Percentiles rank a stretch among this genome's conserved stretches.
Evolutionary conservation across 1,284 basidiomycete species (phyloP).

Genomic region (Golubevia pallescens): DNA sequence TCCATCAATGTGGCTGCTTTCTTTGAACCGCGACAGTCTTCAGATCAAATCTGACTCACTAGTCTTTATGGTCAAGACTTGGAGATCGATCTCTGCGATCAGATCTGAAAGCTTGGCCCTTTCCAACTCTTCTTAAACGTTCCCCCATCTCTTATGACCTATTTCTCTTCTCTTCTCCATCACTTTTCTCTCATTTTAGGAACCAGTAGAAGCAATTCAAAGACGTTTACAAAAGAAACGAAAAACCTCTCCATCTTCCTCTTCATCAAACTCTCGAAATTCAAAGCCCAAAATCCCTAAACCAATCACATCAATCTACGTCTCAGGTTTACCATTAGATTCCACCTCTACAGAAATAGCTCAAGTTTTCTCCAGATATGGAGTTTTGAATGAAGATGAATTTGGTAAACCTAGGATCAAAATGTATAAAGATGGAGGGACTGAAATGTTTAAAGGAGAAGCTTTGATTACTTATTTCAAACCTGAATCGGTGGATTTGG

Average conservation of each 20-base stretch:
- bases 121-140: no score
- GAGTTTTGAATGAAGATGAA: slow-evolving; percentile 57
- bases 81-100: no score
- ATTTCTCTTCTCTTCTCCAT: no score
- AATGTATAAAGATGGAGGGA: slow-evolving; percentile 50
- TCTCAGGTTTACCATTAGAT: slow-evolving; percentile 54
- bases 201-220: slow-evolving; percentile 4
- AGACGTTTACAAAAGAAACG: slow-evolving; percentile 1
- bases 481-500: slow-evolving; percentile 58
- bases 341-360: slow-evolving; percentile 45
- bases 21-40: no score
- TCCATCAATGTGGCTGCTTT: no score
- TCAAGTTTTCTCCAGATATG: slow-evolving; percentile 55
- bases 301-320: slow-evolving; percentile 45
- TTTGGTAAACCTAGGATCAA: slow-evolving; percentile 47
- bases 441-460: slow-evolving; percentile 53
- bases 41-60: no score
- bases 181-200: slow-evolving; percentile 3
- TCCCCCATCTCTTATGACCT: no score
- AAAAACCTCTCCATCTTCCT: slow-evolving; percentile 1
- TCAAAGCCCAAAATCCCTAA: not conserved
- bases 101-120: no score
- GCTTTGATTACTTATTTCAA: slow-evolving; percentile 62
- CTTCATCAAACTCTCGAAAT: not conserved
- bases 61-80: no score